These are phyloP conservation scores for Yueomyces sp. DNA, from an alignment of 1,139 yeast genomes.

Conservation along the genomic window DNA sequence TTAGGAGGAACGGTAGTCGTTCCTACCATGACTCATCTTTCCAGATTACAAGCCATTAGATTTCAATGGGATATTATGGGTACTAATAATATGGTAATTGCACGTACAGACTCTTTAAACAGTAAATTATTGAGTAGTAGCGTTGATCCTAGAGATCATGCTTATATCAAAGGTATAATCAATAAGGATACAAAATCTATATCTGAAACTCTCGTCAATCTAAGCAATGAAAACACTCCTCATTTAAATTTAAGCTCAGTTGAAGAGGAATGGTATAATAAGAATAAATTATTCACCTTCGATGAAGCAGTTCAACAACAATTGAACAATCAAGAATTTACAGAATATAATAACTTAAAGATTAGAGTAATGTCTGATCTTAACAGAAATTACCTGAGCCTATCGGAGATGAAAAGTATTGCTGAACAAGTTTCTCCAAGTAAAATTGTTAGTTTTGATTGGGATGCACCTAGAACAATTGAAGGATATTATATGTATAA, in stretches of 20 bases:
- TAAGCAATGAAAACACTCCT: constrained; percentile 24
- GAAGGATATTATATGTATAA: constrained; percentile 43
- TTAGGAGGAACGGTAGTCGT: constrained; percentile 51
- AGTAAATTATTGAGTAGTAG: constrained; percentile 41
- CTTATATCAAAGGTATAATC: constrained; percentile 37
- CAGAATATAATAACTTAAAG: constrained; percentile 6
- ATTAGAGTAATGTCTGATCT: constrained; percentile 1
- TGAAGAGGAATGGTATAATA: constrained; percentile 35
- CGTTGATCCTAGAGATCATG: constrained; percentile 46
- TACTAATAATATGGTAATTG: constrained; percentile 43
- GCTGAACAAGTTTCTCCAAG: constrained; percentile 25
- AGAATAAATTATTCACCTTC: constrained; percentile 33
- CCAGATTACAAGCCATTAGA: constrained; percentile 46
- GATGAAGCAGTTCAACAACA: constrained; percentile 33
- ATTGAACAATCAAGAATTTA: constrained; percentile 9
- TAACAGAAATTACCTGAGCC: constrained; percentile 11
- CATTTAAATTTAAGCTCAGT: constrained; percentile 19
- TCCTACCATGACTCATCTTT: constrained; percentile 46
- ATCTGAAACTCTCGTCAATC: constrained; percentile 33
- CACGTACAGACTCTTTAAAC: constrained; percentile 50
- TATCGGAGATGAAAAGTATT: constrained; percentile 16
- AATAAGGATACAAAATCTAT: constrained; percentile 22
- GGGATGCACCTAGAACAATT: constrained; percentile 47
- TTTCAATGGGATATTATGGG: constrained; percentile 58
- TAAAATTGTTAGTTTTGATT: constrained; percentile 32